Evolutionary conservation across 305 asterid genomes (phyloP).

Genomic region (Fraxinus baroniana): DNA sequence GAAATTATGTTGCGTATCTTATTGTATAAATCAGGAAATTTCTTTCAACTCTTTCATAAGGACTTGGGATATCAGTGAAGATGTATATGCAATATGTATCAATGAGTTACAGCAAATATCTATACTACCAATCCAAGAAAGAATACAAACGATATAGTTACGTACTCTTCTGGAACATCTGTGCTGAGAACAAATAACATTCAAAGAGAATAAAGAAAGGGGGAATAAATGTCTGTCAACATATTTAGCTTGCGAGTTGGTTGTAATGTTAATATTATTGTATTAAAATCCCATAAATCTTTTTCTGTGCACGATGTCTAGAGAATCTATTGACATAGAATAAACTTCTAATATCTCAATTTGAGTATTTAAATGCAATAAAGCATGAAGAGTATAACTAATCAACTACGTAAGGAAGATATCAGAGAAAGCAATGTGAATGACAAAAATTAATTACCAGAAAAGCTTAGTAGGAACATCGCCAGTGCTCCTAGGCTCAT

Average conservation of each 20-base stretch:
- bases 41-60: slow-evolving; percentile 2
- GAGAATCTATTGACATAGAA: background rate
- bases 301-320: background rate
- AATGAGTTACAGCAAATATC: background rate
- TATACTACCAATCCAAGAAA: slow-evolving; percentile 10
- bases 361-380: slow-evolving; percentile 2
- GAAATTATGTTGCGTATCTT: background rate
- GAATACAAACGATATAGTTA: background rate
- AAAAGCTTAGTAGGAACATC: slow-evolving; percentile 49
- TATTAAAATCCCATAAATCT: background rate
- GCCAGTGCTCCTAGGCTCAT: slow-evolving; percentile 34
- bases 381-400: slow-evolving; percentile 1
- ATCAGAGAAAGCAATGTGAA: slow-evolving; percentile 10
- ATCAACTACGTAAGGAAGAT: slow-evolving; percentile 19
- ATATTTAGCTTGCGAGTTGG: background rate
- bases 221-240: background rate
- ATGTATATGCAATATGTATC: background rate
- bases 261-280: slow-evolving; percentile 4
- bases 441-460: slow-evolving; percentile 42
- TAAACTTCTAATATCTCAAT: background rate
- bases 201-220: background rate
- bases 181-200: slow-evolving; percentile 1
- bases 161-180: background rate
- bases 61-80: background rate
- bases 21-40: background rate